Percentiles rank a stretch among this genome's conserved stretches.
These are phyloP conservation scores for Byssothecium circinans DNA, from an alignment of 2,329 filamentous ascomycete genomes.

Conservation along the genomic window DNA sequence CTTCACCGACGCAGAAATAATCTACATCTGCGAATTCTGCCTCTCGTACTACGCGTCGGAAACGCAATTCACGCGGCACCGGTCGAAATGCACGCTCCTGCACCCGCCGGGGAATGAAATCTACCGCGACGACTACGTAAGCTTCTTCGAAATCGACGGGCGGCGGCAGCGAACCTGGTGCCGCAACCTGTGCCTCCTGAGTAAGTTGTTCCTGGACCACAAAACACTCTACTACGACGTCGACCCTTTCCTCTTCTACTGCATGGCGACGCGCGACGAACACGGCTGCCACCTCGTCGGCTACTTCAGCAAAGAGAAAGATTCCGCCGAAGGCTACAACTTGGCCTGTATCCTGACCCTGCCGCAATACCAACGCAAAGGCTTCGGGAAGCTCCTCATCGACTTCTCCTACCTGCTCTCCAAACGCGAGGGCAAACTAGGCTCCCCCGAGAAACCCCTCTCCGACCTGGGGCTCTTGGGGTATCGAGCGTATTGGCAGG, in stretches of 20 bases:
- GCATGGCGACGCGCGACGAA: slow-evolving; percentile 88
- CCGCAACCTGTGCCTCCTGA: slow-evolving; percentile 89
- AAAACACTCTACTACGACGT: slow-evolving; percentile 99
- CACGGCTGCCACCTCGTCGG: slow-evolving; percentile 94
- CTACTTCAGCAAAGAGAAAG: slow-evolving; percentile 99
- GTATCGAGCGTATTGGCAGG: slow-evolving; percentile 97
- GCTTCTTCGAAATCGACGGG: slow-evolving; percentile 97
- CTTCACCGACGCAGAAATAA: slow-evolving; percentile 84
- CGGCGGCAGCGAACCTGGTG: slow-evolving; percentile 94
- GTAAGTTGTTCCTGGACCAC: slow-evolving; percentile 95
- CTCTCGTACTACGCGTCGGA: slow-evolving; percentile 84
- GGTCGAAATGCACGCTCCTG: slow-evolving; percentile 83
- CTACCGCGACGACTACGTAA: slow-evolving; percentile 90
- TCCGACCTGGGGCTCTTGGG: slow-evolving; percentile 90
- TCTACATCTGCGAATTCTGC: slow-evolving; percentile 98
- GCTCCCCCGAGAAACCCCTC: slow-evolving; percentile 93
- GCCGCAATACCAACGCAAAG: slow-evolving; percentile 93
- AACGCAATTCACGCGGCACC: slow-evolving; percentile 81
- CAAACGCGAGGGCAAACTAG: slow-evolving; percentile 91
- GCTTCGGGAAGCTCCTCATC: slow-evolving; percentile 89
- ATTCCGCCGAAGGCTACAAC: slow-evolving; percentile 95
- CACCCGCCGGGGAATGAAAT: slow-evolving; percentile 98
- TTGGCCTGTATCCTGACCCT: slow-evolving; percentile 96
- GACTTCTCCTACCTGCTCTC: slow-evolving; percentile 97
- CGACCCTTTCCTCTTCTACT: slow-evolving; percentile 98